Base-by-base conservation (phyloP, 225 moss, liverwort and hornwort species). In the Climacium dendroides region DNA sequence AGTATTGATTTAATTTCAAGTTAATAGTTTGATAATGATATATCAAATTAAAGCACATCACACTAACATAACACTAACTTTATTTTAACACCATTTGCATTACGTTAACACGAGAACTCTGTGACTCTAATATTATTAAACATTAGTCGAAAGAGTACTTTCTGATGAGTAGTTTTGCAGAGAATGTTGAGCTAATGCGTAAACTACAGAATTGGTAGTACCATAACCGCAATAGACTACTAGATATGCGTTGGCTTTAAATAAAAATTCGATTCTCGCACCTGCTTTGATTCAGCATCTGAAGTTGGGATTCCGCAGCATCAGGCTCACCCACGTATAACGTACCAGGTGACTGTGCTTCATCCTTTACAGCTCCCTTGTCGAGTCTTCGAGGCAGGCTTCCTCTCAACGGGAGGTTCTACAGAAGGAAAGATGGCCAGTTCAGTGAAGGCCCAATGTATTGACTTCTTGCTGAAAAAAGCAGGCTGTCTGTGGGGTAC, bases 391-490 rank as follows among this genome's bases (percentile, higher is more conserved):
- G 59, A 65, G 80, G 54, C 85, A 81, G 66, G 74, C 43, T 55
- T 89, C 82, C 53, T 82, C 87, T 81, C 77, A 69, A 55, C 13
- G 82, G 85, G 45, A 82, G 85, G 89, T 89, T 91, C 92, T 91
- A 91, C 90, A 92, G 85, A 83, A 91, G 19, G 92, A 92, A 91
- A 92, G 92, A 89, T 92, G 89, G 89, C 85, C 83, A 91, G 55
- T 92, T 92, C 89, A 92, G 90, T 92, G 90, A 85, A 87, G 83
- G 92, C 80, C 90, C 91, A 85, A 88, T 58, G 83, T 78, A 87
- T 81, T 66, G 88, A 89, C 84, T 90, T 77, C 88, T 90, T 80
- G 86, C 86, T 90, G 83, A 86, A 66, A 89, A 47, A 79, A 81
- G 87, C 87, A 90, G 87, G 87, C 85, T 90, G 79, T 88, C 85